Evolutionary conservation across 2,329 filamentous ascomycete species (phyloP).

Genomic region (Sarocladium strictum): DNA sequence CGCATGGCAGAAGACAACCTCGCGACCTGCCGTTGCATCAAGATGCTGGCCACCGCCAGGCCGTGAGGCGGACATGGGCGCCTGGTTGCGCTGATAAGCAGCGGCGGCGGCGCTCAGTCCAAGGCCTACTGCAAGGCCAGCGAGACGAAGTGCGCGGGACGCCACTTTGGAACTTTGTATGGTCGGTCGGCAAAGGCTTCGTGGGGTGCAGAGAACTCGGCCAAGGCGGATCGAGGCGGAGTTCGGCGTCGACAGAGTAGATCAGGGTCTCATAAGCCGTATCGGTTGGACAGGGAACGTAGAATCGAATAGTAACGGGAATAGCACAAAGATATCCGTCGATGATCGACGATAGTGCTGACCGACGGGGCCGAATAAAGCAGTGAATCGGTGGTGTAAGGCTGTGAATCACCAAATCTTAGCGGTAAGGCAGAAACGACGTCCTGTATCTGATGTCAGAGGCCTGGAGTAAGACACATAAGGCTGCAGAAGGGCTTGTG

Average conservation of each 20-base stretch:
- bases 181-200: background rate
- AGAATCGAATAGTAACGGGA: too few relatives aligned
- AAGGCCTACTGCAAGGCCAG: constrained; percentile 52
- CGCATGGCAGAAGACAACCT: constrained; percentile 80
- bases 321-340: too few relatives aligned
- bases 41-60: constrained; percentile 31
- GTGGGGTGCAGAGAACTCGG: background rate
- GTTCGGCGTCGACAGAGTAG: background rate
- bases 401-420: background rate
- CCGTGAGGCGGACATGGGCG: constrained; percentile 27
- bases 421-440: constrained; percentile 1
- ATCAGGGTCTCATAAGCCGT: background rate
- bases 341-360: too few relatives aligned
- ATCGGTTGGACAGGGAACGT: background rate
- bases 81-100: constrained; percentile 32
- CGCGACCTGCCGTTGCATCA: constrained; percentile 46
- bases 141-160: constrained; percentile 47
- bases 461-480: background rate
- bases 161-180: constrained; percentile 39
- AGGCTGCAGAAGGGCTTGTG: background rate
- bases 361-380: background rate
- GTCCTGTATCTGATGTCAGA: background rate
- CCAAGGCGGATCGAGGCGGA: background rate
- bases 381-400: background rate
- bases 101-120: constrained; percentile 52